phyloP scores from a whole-genome alignment of 2,329 filamentous ascomycete species.

The Neophaeococcomyces mojaviensis region DNA sequence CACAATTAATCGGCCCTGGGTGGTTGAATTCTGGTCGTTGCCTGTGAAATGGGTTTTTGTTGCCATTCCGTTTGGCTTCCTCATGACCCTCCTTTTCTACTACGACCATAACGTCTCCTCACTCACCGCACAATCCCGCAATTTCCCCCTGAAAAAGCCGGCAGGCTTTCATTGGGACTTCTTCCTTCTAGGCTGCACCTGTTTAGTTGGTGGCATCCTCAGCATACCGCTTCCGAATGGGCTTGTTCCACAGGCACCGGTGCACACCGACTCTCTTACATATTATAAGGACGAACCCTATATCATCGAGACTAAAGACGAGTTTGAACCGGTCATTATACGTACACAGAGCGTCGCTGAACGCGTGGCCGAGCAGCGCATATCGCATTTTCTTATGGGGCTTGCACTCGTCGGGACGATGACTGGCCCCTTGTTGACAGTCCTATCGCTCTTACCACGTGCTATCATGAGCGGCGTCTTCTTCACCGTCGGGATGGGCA shows the following conservation, averaged over 20 bases:
- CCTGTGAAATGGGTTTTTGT: constrained; percentile 47
- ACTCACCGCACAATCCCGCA: constrained; percentile 48
- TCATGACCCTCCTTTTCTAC: constrained; percentile 49
- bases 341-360: constrained; percentile 38
- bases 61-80: constrained; percentile 46
- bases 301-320: constrained; percentile 36
- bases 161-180: constrained; percentile 57
- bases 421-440: constrained; percentile 47
- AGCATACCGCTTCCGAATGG: constrained; percentile 53
- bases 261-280: constrained; percentile 49
- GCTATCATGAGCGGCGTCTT: constrained; percentile 50
- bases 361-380: constrained; percentile 49
- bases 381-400: constrained; percentile 50
- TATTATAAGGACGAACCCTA: constrained; percentile 35
- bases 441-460: constrained; percentile 48
- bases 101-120: constrained; percentile 43
- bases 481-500: constrained; percentile 49
- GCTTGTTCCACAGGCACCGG: constrained; percentile 51
- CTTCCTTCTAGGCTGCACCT: constrained; percentile 50
- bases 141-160: constrained; percentile 51
- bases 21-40: constrained; percentile 48
- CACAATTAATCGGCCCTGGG: constrained; percentile 37
- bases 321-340: constrained; percentile 35
- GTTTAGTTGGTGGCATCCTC: constrained; percentile 48
- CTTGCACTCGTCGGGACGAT: constrained; percentile 49